A percentile compares a stretch with the other conserved stretches of the same genome.
Evolutionary conservation across 1,139 yeast genomes (phyloP).

Genomic region (Debaryomyces psychrophilus): DNA sequence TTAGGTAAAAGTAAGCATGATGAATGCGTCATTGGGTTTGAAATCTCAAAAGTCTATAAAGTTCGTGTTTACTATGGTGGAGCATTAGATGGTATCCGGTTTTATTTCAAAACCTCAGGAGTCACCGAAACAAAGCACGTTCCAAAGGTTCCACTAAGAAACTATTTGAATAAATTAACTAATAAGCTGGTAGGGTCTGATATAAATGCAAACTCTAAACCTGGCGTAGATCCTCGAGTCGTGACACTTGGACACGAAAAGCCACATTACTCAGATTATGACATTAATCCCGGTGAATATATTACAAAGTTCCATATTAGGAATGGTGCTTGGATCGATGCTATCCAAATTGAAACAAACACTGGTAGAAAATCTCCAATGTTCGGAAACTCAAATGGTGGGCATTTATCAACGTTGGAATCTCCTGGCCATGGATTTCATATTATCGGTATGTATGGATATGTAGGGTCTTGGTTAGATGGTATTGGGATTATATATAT

Average conservation of each 20-base stretch:
- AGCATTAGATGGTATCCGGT: slow-evolving; percentile 74
- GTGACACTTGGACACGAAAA: slow-evolving; percentile 67
- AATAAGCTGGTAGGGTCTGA: slow-evolving; percentile 17
- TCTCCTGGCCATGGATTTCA: slow-evolving; percentile 59
- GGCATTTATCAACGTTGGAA: slow-evolving; percentile 58
- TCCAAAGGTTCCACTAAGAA: slow-evolving; percentile 53
- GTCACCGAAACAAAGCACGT: slow-evolving; percentile 12
- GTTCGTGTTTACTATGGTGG: slow-evolving; percentile 70
- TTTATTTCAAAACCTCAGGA: slow-evolving; percentile 21
- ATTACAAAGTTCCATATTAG: slow-evolving; percentile 65
- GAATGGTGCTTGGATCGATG: slow-evolving; percentile 90
- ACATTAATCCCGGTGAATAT: slow-evolving; percentile 57
- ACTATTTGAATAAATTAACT: slow-evolving; percentile 42
- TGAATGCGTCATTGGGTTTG: slow-evolving; percentile 33
- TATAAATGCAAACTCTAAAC: background rate
- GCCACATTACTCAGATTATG: slow-evolving; percentile 57
- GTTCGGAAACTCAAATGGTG: slow-evolving; percentile 71
- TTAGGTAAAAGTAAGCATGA: slow-evolving; percentile 39
- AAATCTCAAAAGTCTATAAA: slow-evolving; percentile 36
- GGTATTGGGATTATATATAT: slow-evolving; percentile 68
- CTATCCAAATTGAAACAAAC: slow-evolving; percentile 63
- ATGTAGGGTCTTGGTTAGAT: slow-evolving; percentile 67
- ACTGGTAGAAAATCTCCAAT: slow-evolving; percentile 55
- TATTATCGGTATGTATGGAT: slow-evolving; percentile 72
- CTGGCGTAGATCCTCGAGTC: slow-evolving; percentile 15